phyloP scores from a whole-genome alignment of 768 basidiomycete species.

The Fomitopsis pulvina region DNA sequence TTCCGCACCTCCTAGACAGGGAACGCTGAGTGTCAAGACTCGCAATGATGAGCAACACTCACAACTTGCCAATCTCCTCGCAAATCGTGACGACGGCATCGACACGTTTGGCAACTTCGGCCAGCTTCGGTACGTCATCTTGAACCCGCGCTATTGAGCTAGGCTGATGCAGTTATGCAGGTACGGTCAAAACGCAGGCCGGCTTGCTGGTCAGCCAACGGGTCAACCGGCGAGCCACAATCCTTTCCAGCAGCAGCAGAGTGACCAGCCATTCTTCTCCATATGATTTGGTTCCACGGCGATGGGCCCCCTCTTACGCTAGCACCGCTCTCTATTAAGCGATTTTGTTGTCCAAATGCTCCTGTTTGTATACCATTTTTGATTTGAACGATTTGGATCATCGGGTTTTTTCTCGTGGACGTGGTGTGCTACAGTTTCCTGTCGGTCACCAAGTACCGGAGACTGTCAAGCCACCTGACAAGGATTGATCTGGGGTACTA shows the following conservation, averaged over 20 bases:
- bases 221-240: conserved; percentile 40
- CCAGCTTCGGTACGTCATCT: conserved; percentile 45
- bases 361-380: too few species aligned
- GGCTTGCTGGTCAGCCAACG: conserved; percentile 23
- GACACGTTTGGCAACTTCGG: conserved; percentile 97
- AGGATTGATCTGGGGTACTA: too few species aligned
- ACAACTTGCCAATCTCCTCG: conserved; percentile 75
- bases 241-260: conserved; percentile 51
- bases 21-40: conserved; percentile 18
- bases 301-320: too few species aligned
- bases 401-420: too few species aligned
- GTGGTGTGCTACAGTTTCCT: too few species aligned
- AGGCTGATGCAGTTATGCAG: conserved; percentile 21
- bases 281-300: too few species aligned
- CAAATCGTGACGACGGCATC: conserved; percentile 76
- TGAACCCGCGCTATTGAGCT: not conserved
- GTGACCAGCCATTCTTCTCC: conserved; percentile 29
- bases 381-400: too few species aligned
- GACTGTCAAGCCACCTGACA: too few species aligned
- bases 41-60: conserved; percentile 65
- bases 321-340: too few species aligned
- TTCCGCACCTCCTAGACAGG: conserved; percentile 27
- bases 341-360: too few species aligned
- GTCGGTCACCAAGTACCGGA: too few species aligned
- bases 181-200: conserved; percentile 33